These are phyloP conservation scores for Xylariaceae sp. DNA, from an alignment of 2,329 filamentous ascomycete genomes.

Conservation along the genomic window DNA sequence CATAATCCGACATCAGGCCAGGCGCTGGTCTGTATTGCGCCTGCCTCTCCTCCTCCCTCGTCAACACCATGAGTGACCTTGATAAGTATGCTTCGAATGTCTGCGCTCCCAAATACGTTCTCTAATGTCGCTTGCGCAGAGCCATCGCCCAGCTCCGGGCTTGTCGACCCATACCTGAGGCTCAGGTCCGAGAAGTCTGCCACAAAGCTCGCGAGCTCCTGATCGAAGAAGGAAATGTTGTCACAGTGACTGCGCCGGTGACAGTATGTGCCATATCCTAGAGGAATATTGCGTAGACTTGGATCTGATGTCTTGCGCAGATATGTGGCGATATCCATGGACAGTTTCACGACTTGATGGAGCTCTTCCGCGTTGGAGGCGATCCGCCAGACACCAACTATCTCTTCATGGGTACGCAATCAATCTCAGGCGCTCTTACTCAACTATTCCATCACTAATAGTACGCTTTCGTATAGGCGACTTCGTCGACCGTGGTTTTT, in stretches of 20 bases:
- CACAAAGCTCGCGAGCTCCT: slow-evolving; percentile 94
- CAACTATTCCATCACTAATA: slow-evolving; percentile 7
- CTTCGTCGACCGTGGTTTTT: slow-evolving; percentile 97
- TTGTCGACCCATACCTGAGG: slow-evolving; percentile 92
- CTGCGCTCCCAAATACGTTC: slow-evolving; percentile 1
- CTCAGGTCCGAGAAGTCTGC: slow-evolving; percentile 92
- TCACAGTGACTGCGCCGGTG: slow-evolving; percentile 89
- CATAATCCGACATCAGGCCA: too few relatives aligned
- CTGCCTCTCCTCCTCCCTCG: background rate
- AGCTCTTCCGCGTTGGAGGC: slow-evolving; percentile 88
- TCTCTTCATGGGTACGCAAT: slow-evolving; percentile 77
- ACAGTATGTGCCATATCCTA: slow-evolving; percentile 58
- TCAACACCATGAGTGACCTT: slow-evolving; percentile 75
- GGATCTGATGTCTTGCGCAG: slow-evolving; percentile 32
- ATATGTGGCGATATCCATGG: slow-evolving; percentile 98
- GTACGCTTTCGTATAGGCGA: slow-evolving; percentile 58
- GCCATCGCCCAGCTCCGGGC: slow-evolving; percentile 93
- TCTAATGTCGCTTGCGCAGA: slow-evolving; percentile 41
- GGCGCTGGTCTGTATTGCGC: too few relatives aligned
- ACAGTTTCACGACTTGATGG: slow-evolving; percentile 96
- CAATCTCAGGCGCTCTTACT: background rate
- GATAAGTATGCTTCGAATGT: slow-evolving; percentile 61
- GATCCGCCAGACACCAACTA: slow-evolving; percentile 96
- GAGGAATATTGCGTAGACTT: background rate
- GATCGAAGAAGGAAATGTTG: slow-evolving; percentile 96